Percentiles rank a stretch among this genome's conserved stretches.
These are phyloP conservation scores for Gleditsia sinensis DNA, from an alignment of 306 rosid species.

Conservation along the genomic window DNA sequence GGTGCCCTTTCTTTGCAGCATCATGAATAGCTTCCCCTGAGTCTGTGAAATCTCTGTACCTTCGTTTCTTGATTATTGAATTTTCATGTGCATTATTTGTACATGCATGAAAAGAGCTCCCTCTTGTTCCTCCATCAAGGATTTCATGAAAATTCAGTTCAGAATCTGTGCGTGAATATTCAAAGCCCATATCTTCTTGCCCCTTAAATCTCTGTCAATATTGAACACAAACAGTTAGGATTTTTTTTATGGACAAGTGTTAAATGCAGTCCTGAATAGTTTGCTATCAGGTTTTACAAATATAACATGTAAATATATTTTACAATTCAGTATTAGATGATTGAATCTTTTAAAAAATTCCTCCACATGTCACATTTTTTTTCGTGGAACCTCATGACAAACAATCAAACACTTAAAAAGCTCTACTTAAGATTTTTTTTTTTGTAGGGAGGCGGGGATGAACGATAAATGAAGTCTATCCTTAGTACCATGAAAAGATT, in stretches of 20 bases:
- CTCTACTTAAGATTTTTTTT: too few species aligned
- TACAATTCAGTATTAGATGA: too few species aligned
- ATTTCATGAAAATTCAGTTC: conserved; percentile 22
- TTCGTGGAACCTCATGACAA: too few species aligned
- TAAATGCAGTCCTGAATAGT: too few species aligned
- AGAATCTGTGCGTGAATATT: conserved; percentile 32
- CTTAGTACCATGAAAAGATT: conserved; percentile 62
- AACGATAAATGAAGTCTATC: not conserved
- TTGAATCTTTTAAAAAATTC: too few species aligned
- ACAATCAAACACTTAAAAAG: too few species aligned
- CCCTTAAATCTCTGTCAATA: conserved; percentile 53
- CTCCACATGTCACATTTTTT: too few species aligned
- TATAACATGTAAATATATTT: too few species aligned
- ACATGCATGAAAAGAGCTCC: conserved; percentile 33
- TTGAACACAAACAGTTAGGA: conserved; percentile 13
- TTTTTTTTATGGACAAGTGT: too few species aligned
- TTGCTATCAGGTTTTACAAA: too few species aligned
- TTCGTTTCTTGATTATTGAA: conserved; percentile 40
- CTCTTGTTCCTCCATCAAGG: conserved; percentile 31
- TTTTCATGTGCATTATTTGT: conserved; percentile 22
- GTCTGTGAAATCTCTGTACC: conserved; percentile 21
- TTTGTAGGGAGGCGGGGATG: not conserved
- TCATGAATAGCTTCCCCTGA: conserved; percentile 39
- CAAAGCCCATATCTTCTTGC: conserved; percentile 46
- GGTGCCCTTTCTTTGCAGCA: conserved; percentile 31